Percentiles rank a stretch among this genome's conserved stretches.
phyloP scores from a whole-genome alignment of 257 asterid species.

The Solanum tacnaense region DNA sequence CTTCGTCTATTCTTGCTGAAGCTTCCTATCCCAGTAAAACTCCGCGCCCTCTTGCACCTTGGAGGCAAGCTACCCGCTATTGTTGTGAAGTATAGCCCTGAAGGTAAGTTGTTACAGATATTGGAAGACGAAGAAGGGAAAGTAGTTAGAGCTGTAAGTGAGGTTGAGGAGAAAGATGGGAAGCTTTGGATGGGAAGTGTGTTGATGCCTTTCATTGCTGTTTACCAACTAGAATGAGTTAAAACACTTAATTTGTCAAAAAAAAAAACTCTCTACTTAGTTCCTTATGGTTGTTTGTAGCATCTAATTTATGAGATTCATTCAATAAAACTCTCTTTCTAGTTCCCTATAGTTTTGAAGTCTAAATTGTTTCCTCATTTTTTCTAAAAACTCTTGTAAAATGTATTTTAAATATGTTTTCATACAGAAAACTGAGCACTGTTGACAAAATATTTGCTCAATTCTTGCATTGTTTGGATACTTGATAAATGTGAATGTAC shows the following conservation, averaged over 20 bases:
- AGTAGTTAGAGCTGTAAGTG: conserved; percentile 75
- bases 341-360: neutral
- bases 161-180: conserved; percentile 84
- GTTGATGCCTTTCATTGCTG: conserved; percentile 72
- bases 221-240: conserved; percentile 35
- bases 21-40: conserved; percentile 61
- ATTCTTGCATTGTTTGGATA: neutral
- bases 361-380: neutral
- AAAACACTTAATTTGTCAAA: neutral
- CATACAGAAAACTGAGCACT: neutral
- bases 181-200: conserved; percentile 96
- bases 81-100: conserved; percentile 60
- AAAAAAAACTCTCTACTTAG: neutral
- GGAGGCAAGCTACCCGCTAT: conserved; percentile 57
- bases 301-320: neutral
- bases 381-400: neutral
- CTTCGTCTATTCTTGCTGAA: conserved; percentile 43
- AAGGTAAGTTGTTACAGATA: conserved; percentile 55
- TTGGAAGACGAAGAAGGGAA: conserved; percentile 79
- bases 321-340: neutral
- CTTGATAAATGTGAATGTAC: neutral
- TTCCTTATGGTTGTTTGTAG: neutral
- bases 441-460: neutral
- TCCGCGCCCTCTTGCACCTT: conserved; percentile 57
- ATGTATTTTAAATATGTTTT: neutral